phyloP scores from a whole-genome alignment of 2,329 filamentous ascomycete species.

The Chaetothyriales sp. region DNA sequence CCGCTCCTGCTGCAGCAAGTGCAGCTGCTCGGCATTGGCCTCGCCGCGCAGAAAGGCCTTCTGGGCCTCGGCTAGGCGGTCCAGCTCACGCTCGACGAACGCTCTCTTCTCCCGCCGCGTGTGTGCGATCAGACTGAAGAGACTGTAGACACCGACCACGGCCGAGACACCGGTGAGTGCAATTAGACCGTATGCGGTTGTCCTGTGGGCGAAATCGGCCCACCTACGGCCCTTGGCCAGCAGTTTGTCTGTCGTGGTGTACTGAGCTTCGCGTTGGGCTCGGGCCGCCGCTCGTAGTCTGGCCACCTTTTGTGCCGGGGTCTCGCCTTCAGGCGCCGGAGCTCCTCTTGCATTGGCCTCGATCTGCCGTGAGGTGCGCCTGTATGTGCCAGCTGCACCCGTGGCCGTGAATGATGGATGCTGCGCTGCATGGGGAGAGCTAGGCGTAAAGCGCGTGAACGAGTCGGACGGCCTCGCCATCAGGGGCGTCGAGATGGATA shows the following conservation, averaged over 20 bases:
- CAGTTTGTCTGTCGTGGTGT: constrained; percentile 39
- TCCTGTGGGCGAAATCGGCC: constrained; percentile 47
- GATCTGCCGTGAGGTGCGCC: constrained; percentile 17
- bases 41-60: constrained; percentile 27
- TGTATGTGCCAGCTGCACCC: constrained; percentile 7
- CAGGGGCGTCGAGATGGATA: neutral
- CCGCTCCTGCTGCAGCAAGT: constrained; percentile 31
- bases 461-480: constrained; percentile 25
- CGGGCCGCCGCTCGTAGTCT: constrained; percentile 53
- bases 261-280: constrained; percentile 47
- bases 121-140: constrained; percentile 51
- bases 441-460: constrained; percentile 35
- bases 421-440: constrained; percentile 33
- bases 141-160: constrained; percentile 47
- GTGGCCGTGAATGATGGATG: constrained; percentile 20
- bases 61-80: constrained; percentile 28
- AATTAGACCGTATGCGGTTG: constrained; percentile 45
- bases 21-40: constrained; percentile 27
- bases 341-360: constrained; percentile 4
- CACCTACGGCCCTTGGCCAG: constrained; percentile 39
- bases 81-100: constrained; percentile 39
- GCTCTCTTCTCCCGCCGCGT: constrained; percentile 50
- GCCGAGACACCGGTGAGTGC: constrained; percentile 44
- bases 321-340: constrained; percentile 34
- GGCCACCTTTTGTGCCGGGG: constrained; percentile 53